These are phyloP conservation scores for Halenospora varia DNA, from an alignment of 495 filamentous ascomycete species.

Conservation along the genomic window DNA sequence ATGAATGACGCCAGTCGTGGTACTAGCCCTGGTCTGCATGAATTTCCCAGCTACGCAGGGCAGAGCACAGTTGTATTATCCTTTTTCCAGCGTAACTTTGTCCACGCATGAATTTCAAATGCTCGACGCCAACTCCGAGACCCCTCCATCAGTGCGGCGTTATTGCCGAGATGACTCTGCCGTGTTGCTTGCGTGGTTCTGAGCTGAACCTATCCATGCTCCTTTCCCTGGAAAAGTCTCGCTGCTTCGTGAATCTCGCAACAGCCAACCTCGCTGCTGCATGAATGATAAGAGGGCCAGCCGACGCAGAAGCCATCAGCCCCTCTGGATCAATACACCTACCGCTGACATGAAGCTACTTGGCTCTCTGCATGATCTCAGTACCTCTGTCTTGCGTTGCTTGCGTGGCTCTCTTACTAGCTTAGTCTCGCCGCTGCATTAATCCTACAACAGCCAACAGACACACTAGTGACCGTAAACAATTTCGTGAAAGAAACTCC, in stretches of 20 bases:
- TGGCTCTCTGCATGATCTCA: no score
- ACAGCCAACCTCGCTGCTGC: no score
- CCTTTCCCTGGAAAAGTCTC: no score
- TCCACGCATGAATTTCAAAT: slow-evolving; percentile 15
- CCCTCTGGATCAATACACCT: no score
- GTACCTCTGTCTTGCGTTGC: slow-evolving; percentile 12
- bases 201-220: no score
- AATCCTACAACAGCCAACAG: slow-evolving; percentile 13
- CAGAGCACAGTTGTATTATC: slow-evolving; percentile 6
- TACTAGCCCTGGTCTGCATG: slow-evolving; percentile 12
- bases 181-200: slow-evolving; percentile 12
- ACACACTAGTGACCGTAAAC: slow-evolving; percentile 4
- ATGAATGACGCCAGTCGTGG: slow-evolving; percentile 13
- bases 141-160: slow-evolving; percentile 5
- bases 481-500: slow-evolving; percentile 12
- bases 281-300: no score
- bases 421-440: slow-evolving; percentile 8
- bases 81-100: slow-evolving; percentile 16
- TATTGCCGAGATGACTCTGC: slow-evolving; percentile 17
- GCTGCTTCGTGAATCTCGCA: no score
- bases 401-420: slow-evolving; percentile 10
- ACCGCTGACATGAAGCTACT: no score
- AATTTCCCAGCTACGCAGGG: slow-evolving; percentile 11
- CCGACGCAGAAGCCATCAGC: no score
- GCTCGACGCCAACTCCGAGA: slow-evolving; percentile 8